Evolutionary conservation across 1,284 basidiomycete genomes (phyloP).

Genomic region (Hypsizygus ulmarius): DNA sequence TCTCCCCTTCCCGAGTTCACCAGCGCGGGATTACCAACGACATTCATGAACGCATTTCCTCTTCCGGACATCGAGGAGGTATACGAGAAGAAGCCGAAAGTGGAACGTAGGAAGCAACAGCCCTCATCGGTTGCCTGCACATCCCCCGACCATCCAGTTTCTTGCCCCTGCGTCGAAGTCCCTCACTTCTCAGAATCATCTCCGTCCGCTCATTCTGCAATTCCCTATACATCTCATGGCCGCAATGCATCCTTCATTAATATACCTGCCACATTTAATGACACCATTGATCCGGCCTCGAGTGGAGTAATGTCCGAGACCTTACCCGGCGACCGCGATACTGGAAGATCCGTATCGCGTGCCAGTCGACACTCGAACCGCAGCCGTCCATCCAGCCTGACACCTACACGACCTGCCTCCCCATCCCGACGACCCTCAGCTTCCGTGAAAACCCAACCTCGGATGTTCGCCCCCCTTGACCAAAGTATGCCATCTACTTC

Average conservation of each 20-base stretch:
- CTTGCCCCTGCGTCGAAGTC: slow-evolving; percentile 21
- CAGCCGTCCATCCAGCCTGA: slow-evolving; percentile 17
- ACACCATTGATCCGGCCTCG: neutral
- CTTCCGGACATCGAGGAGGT: slow-evolving; percentile 34
- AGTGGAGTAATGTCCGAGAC: neutral
- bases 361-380: slow-evolving; percentile 22
- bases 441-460: neutral
- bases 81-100: slow-evolving; percentile 14
- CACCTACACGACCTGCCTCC: slow-evolving; percentile 20
- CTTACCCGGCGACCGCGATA: neutral
- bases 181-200: slow-evolving; percentile 10
- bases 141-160: slow-evolving; percentile 20
- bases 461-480: slow-evolving; percentile 3
- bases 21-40: slow-evolving; percentile 24
- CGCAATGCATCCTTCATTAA: slow-evolving; percentile 7
- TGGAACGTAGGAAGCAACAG: neutral
- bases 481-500: slow-evolving; percentile 3
- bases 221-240: slow-evolving; percentile 10
- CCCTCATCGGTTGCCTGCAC: slow-evolving; percentile 11
- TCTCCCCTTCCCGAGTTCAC: slow-evolving; percentile 42
- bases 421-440: slow-evolving; percentile 9
- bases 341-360: slow-evolving; percentile 5
- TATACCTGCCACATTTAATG: slow-evolving; percentile 5
- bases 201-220: neutral
- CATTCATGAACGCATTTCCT: slow-evolving; percentile 23